Conservation (phyloP, 345 rosid species). For the Ricinus communis region DNA sequence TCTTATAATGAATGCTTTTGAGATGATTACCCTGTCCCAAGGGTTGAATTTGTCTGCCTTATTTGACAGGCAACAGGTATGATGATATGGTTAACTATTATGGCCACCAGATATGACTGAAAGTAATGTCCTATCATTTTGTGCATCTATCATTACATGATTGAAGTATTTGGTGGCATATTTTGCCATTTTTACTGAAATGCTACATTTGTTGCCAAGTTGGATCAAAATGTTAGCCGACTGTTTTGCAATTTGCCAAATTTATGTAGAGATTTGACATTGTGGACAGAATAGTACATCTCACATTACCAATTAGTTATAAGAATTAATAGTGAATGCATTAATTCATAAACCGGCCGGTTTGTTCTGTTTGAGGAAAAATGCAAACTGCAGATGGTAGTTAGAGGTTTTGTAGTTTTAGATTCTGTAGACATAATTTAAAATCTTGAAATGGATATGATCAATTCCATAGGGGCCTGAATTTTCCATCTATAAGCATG, state of each 20-base stretch:
- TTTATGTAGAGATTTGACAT: neutral
- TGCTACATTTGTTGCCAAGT: neutral
- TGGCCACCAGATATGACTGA: slow-evolving; percentile 5
- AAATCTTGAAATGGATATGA: neutral
- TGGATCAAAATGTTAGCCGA: neutral
- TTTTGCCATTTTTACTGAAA: neutral
- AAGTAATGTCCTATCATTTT: slow-evolving; percentile 7
- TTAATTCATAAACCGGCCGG: neutral
- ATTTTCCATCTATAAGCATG: neutral
- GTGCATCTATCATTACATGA: neutral
- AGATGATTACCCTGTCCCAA: slow-evolving; percentile 95
- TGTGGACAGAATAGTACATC: neutral
- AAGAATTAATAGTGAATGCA: neutral
- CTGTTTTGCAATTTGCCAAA: neutral
- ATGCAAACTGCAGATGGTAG: neutral
- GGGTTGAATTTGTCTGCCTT: slow-evolving; percentile 87
- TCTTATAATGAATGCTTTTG: slow-evolving; percentile 89
- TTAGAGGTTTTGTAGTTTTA: neutral
- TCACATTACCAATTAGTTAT: neutral
- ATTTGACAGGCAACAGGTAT: slow-evolving; percentile 88
- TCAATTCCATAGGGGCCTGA: neutral
- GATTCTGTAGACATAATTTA: neutral
- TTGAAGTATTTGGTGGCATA: neutral
- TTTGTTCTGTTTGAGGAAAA: neutral
- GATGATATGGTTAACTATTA: neutral